These are phyloP conservation scores for Cryptococcus sp. DNA, from an alignment of 1,284 basidiomycete species.

Conservation along the genomic window DNA sequence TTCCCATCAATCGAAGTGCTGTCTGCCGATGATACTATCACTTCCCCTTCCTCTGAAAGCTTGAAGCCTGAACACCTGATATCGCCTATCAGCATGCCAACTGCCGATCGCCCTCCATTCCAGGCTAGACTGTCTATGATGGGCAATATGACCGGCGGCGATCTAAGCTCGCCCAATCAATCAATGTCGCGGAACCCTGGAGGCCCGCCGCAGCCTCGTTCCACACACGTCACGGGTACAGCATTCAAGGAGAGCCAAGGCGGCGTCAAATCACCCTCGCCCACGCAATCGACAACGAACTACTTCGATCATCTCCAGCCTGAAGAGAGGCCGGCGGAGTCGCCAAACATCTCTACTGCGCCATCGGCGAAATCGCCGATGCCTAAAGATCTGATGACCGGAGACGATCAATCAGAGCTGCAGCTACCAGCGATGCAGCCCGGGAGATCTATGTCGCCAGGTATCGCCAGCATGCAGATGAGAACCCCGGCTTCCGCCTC, in stretches of 20 bases:
- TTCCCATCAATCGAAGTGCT: constrained; percentile 50
- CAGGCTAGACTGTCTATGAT: constrained; percentile 26
- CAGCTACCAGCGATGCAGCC: constrained; percentile 18
- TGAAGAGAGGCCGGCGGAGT: background rate
- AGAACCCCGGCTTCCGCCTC: constrained; percentile 5
- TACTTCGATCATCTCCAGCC: constrained; percentile 18
- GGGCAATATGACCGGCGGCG: constrained; percentile 46
- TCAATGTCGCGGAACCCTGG: constrained; percentile 6
- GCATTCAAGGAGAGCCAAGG: constrained; percentile 40
- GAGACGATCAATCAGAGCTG: constrained; percentile 14
- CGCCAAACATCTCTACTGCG: background rate
- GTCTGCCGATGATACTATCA: constrained; percentile 19
- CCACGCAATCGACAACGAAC: constrained; percentile 13
- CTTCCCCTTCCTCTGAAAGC: constrained; percentile 6
- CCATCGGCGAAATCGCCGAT: constrained; percentile 4
- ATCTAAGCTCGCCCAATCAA: constrained; percentile 17
- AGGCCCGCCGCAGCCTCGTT: constrained; percentile 37
- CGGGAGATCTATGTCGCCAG: constrained; percentile 14
- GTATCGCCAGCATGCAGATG: constrained; percentile 1
- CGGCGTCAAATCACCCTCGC: constrained; percentile 15
- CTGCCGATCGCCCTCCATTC: constrained; percentile 9
- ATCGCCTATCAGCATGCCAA: constrained; percentile 27
- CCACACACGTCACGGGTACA: constrained; percentile 53
- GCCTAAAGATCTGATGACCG: constrained; percentile 28
- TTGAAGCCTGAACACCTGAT: constrained; percentile 15